A percentile compares a stretch with the other conserved stretches of the same genome.
phyloP scores from a whole-genome alignment of 2,329 filamentous ascomycete species.

The Fusarium nelsonii region DNA sequence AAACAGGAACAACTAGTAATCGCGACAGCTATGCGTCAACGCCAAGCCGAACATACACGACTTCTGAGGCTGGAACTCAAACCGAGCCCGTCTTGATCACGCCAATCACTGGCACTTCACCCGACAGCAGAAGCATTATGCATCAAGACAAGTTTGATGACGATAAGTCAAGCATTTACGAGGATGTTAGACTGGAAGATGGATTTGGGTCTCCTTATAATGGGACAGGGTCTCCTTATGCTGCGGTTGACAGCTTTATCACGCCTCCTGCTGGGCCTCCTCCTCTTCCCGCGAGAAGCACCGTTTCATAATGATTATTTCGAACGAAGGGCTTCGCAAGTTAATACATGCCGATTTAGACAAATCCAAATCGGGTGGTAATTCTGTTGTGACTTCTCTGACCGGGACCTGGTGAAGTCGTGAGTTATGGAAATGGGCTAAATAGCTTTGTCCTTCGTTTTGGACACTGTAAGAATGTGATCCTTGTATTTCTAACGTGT shows the following conservation, averaged over 20 bases:
- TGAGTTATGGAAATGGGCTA: no score
- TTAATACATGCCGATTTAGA: no score
- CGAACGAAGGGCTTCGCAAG: no score
- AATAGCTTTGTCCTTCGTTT: no score
- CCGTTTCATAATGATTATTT: neutral
- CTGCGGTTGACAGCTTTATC: conserved; percentile 2
- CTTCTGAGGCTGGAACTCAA: conserved; percentile 48
- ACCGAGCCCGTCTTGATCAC: conserved; percentile 42
- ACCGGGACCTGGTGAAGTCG: no score
- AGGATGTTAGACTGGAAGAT: conserved; percentile 24
- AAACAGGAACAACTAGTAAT: conserved; percentile 36
- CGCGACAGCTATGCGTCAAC: conserved; percentile 41
- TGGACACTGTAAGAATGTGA: no score
- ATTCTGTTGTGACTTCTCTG: no score
- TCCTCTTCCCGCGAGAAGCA: conserved; percentile 24
- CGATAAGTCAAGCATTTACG: conserved; percentile 28
- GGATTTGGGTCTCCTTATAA: conserved; percentile 1
- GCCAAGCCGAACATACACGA: conserved; percentile 33
- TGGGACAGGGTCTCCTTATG: conserved; percentile 8
- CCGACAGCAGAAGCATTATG: neutral
- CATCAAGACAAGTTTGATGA: neutral
- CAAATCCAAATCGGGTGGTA: no score
- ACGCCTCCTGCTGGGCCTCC: conserved; percentile 23
- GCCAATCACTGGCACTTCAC: conserved; percentile 8
- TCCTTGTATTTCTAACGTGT: no score